Conservation (phyloP, 2,329 filamentous ascomycete species). For the Botryotinia narcissicola region DNA sequence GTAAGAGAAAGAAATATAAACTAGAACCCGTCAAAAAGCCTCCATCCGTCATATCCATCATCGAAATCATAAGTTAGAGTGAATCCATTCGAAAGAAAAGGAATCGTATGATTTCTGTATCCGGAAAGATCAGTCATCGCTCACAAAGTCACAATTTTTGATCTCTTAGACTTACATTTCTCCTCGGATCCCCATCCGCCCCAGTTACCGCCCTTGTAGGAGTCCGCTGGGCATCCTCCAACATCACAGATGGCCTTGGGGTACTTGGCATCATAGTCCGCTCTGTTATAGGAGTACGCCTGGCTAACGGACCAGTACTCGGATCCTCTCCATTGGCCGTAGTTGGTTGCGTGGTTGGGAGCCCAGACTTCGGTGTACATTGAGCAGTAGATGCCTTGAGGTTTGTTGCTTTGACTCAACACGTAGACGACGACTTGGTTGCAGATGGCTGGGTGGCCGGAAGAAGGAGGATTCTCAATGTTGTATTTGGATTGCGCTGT, state of each 20-base stretch:
- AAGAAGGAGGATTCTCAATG: conserved; percentile 33
- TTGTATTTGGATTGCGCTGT: conserved; percentile 40
- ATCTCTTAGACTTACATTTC: conserved; percentile 4
- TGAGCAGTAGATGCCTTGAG: conserved; percentile 41
- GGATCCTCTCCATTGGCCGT: conserved; percentile 26
- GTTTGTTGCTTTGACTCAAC: conserved; percentile 38
- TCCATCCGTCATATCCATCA: not conserved
- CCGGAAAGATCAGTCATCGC: not conserved
- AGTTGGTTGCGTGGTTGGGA: conserved; percentile 29
- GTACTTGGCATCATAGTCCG: not conserved
- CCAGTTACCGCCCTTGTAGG: conserved; percentile 3
- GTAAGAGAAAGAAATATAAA: not conserved
- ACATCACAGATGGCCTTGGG: not conserved
- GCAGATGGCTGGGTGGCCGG: conserved; percentile 39
- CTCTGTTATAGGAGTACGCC: conserved; percentile 1
- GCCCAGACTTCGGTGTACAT: conserved; percentile 34
- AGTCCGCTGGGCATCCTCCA: not conserved
- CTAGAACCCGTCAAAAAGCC: not conserved
- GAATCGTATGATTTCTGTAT: not conserved
- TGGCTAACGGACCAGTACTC: conserved; percentile 17
- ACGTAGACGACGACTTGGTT: conserved; percentile 43
- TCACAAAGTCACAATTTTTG: not conserved
- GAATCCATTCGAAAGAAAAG: not conserved
- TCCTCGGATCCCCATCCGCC: conserved; percentile 6
- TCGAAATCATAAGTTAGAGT: not conserved